Percentiles rank a stretch among this genome's conserved stretches.
Evolutionary conservation across 2,329 filamentous ascomycete species (phyloP).

Genomic region (Xylariales sp.): DNA sequence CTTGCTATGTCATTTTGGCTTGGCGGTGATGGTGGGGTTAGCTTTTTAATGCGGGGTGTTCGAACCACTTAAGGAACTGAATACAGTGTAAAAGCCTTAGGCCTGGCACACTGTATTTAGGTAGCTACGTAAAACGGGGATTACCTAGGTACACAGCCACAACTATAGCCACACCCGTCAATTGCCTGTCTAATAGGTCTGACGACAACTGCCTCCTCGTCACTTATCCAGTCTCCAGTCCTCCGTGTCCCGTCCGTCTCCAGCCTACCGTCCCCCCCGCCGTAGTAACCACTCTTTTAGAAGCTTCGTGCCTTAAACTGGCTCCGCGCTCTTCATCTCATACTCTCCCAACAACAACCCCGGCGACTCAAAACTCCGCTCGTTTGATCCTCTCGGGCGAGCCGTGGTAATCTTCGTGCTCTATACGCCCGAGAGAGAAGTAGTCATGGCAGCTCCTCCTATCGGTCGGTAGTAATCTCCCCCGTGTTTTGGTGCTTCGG

Average conservation of each 20-base stretch:
- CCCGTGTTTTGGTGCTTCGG: conserved; percentile 39
- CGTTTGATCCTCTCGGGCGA: conserved; percentile 31
- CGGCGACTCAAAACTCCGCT: neutral
- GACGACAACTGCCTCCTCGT: conserved; percentile 35
- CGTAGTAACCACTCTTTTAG: conserved; percentile 20
- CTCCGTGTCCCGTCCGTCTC: conserved; percentile 29
- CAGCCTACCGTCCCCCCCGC: conserved; percentile 10
- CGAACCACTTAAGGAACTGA: no score
- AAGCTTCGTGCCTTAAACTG: conserved; percentile 13
- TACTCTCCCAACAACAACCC: neutral
- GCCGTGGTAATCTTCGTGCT: conserved; percentile 27
- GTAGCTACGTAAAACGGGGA: neutral
- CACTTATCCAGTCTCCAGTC: conserved; percentile 23
- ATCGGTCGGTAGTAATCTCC: conserved; percentile 60
- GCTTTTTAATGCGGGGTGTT: no score
- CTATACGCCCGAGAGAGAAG: conserved; percentile 31
- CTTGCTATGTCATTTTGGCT: no score
- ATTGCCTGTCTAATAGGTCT: conserved; percentile 23
- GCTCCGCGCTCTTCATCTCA: conserved; percentile 1
- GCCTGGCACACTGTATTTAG: no score
- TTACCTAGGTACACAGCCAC: conserved; percentile 34
- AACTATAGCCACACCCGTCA: conserved; percentile 37
- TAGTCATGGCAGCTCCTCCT: conserved; percentile 64
- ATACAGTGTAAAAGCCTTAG: no score
- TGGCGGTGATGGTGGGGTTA: no score